Evolutionary conservation across 768 basidiomycete genomes (phyloP).

Genomic region (Tulasnella sp.): DNA sequence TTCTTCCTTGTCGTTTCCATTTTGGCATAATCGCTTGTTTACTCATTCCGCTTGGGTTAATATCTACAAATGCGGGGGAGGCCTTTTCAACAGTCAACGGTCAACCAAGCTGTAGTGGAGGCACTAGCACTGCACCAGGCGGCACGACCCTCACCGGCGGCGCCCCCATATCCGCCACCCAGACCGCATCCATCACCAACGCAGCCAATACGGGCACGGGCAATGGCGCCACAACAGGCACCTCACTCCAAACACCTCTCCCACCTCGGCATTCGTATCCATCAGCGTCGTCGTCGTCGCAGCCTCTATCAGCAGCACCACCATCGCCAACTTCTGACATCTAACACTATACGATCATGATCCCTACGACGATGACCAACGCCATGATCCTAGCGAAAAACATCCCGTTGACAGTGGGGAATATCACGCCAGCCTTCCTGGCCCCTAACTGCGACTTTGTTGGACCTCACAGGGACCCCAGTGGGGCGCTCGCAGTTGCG

Average conservation of each 20-base stretch:
- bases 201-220: neutral
- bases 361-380: neutral
- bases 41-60: too few relatives aligned
- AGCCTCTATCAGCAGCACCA: neutral
- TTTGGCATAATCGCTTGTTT: too few relatives aligned
- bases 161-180: neutral
- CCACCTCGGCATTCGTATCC: neutral
- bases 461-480: too few relatives aligned
- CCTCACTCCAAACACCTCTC: neutral
- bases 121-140: too few relatives aligned
- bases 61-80: neutral
- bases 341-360: neutral
- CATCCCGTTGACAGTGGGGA: neutral
- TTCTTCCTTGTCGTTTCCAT: neutral
- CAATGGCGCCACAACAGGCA: neutral
- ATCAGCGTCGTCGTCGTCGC: neutral
- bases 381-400: neutral
- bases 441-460: neutral
- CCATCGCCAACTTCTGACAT: neutral
- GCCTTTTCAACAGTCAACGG: neutral
- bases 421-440: neutral
- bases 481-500: too few relatives aligned
- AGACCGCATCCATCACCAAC: neutral
- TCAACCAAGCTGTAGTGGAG: neutral
- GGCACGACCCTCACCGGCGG: neutral